Evolutionary conservation across 2,329 filamentous ascomycete species (phyloP).

Genomic region (Colletotrichum destructivum): DNA sequence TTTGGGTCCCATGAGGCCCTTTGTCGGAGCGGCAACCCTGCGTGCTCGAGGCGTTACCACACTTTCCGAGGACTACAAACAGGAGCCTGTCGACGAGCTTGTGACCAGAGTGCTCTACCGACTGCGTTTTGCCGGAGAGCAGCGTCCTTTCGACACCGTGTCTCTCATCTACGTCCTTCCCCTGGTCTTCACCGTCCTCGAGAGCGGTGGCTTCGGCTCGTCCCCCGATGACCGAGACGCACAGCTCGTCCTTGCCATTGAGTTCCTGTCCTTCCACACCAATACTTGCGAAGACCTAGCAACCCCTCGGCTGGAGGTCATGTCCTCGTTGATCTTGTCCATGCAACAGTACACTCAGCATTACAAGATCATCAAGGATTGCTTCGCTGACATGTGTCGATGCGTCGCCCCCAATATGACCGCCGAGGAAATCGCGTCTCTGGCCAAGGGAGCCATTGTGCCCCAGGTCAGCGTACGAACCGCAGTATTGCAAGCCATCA

Average conservation of each 20-base stretch:
- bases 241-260: conserved; percentile 89
- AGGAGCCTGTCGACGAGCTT: conserved; percentile 87
- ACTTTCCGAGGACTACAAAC: conserved; percentile 78
- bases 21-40: conserved; percentile 89
- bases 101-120: conserved; percentile 92
- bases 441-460: conserved; percentile 86
- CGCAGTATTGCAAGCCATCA: conserved; percentile 89
- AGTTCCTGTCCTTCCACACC: conserved; percentile 92
- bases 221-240: conserved; percentile 86
- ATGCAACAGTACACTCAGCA: conserved; percentile 94
- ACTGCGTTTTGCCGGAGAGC: conserved; percentile 90
- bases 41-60: conserved; percentile 82
- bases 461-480: conserved; percentile 85
- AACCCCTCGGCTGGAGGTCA: conserved; percentile 82
- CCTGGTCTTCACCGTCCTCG: conserved; percentile 83
- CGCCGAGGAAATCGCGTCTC: conserved; percentile 78
- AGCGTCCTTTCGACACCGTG: conserved; percentile 91
- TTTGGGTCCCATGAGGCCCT: conserved; percentile 82
- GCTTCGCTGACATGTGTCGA: conserved; percentile 87
- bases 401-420: conserved; percentile 88
- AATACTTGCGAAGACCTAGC: conserved; percentile 81
- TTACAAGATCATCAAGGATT: conserved; percentile 96
- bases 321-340: conserved; percentile 80
- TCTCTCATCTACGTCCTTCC: conserved; percentile 91
- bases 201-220: conserved; percentile 82